A percentile compares a stretch with the other conserved stretches of the same genome.
Evolutionary conservation across 129 eudicot species (phyloP).

Genomic region (Smallanthus sonchifolius): DNA sequence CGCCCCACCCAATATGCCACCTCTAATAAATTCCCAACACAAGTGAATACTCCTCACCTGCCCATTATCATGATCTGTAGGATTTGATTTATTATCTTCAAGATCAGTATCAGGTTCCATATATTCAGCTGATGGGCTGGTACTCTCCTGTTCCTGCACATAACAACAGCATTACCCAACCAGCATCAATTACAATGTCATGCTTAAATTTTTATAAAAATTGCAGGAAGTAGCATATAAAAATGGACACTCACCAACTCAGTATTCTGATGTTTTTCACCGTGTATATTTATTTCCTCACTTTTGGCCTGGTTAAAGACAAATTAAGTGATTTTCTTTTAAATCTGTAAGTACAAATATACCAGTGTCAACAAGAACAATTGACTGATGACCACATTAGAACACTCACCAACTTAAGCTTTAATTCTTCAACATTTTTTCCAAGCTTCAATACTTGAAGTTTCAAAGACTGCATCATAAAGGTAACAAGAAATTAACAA

Average conservation of each 20-base stretch:
- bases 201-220: not conserved
- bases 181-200: not conserved
- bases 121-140: constrained; percentile 25
- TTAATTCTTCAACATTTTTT: constrained; percentile 58
- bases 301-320: constrained; percentile 52
- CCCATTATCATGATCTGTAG: constrained; percentile 21
- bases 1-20: constrained; percentile 1
- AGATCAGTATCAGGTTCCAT: constrained; percentile 19
- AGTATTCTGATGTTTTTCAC: constrained; percentile 28
- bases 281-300: constrained; percentile 24
- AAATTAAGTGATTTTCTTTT: constrained; percentile 7
- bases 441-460: constrained; percentile 79
- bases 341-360: constrained; percentile 8
- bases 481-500: constrained; percentile 14
- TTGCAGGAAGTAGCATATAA: not conserved
- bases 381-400: constrained; percentile 4
- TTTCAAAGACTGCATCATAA: constrained; percentile 79
- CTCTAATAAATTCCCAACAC: not conserved
- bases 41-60: constrained; percentile 34
- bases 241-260: constrained; percentile 40
- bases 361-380: not conserved
- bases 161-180: constrained; percentile 18
- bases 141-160: constrained; percentile 32
- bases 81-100: constrained; percentile 21
- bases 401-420: constrained; percentile 59